Percentiles rank a stretch among this genome's conserved stretches.
phyloP scores from a whole-genome alignment of 768 basidiomycete genomes.

The Suillus fuscotomentosus region DNA sequence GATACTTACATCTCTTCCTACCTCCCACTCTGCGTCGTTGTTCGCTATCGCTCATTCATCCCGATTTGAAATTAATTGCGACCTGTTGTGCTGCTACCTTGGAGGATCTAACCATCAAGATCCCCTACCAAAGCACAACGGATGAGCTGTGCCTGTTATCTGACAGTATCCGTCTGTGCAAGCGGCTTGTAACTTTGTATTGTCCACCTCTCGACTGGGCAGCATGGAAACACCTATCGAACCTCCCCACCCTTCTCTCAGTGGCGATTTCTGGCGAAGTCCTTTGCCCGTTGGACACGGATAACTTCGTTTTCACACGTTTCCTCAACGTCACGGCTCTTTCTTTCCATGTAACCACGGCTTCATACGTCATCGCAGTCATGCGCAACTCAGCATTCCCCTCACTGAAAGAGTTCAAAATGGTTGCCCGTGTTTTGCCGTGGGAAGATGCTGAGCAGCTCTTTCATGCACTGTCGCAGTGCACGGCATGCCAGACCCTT shows the following conservation, averaged over 20 bases:
- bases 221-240: neutral
- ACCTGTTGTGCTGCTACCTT: neutral
- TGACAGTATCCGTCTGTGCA: neutral
- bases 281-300: neutral
- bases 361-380: neutral
- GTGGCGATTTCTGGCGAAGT: neutral
- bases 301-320: neutral
- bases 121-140: neutral
- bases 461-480: neutral
- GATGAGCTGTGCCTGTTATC: neutral
- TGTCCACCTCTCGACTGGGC: slow-evolving; percentile 1
- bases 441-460: slow-evolving; percentile 1
- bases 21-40: neutral
- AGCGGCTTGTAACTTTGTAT: neutral
- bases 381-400: neutral
- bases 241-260: neutral
- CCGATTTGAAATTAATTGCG: neutral
- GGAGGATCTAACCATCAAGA: neutral
- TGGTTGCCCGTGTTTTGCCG: neutral
- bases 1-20: neutral
- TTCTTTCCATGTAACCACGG: neutral
- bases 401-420: neutral
- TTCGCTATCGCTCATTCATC: neutral
- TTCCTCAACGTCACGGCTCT: neutral
- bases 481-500: neutral